These are phyloP conservation scores for Lasiosphaeriaceae sp. DNA, from an alignment of 495 filamentous ascomycete species.

Conservation along the genomic window DNA sequence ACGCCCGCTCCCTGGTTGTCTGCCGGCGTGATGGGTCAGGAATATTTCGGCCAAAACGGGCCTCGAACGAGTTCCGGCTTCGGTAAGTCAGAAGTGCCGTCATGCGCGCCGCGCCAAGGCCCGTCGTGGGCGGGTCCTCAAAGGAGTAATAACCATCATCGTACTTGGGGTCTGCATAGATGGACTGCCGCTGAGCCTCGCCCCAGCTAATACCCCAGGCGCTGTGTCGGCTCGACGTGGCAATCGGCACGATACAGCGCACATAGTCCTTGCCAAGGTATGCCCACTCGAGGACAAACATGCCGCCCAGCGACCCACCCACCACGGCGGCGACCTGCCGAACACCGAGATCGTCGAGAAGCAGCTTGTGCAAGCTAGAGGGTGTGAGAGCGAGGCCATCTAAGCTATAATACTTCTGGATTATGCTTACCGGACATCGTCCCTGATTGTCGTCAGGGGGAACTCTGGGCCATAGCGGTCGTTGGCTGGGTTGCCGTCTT, in stretches of 20 bases:
- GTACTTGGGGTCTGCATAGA: slow-evolving; percentile 97
- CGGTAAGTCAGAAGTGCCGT: slow-evolving; percentile 92
- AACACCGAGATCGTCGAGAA: slow-evolving; percentile 87
- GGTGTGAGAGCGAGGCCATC: slow-evolving; percentile 10
- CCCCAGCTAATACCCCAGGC: slow-evolving; percentile 99
- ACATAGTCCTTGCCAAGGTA: slow-evolving; percentile 96
- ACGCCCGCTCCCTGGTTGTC: slow-evolving; percentile 65
- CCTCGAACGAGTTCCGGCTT: slow-evolving; percentile 93
- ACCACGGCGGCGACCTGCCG: slow-evolving; percentile 82
- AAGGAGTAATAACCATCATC: slow-evolving; percentile 93
- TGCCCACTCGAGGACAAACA: slow-evolving; percentile 94
- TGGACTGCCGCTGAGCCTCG: slow-evolving; percentile 94
- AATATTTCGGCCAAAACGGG: slow-evolving; percentile 87
- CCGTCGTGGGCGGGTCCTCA: slow-evolving; percentile 75
- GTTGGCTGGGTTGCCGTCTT: slow-evolving; percentile 68
- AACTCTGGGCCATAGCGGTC: slow-evolving; percentile 93
- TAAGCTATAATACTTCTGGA: background rate
- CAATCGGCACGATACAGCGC: slow-evolving; percentile 84
- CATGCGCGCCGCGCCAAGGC: slow-evolving; percentile 94
- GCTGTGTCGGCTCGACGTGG: slow-evolving; percentile 89
- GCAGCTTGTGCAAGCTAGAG: slow-evolving; percentile 76
- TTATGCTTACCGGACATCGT: slow-evolving; percentile 91
- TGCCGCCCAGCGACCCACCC: slow-evolving; percentile 97
- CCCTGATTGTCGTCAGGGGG: slow-evolving; percentile 87
- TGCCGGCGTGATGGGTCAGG: slow-evolving; percentile 78